Conservation (phyloP, 306 rosid genomes). For the Mimosa pudica region DNA sequence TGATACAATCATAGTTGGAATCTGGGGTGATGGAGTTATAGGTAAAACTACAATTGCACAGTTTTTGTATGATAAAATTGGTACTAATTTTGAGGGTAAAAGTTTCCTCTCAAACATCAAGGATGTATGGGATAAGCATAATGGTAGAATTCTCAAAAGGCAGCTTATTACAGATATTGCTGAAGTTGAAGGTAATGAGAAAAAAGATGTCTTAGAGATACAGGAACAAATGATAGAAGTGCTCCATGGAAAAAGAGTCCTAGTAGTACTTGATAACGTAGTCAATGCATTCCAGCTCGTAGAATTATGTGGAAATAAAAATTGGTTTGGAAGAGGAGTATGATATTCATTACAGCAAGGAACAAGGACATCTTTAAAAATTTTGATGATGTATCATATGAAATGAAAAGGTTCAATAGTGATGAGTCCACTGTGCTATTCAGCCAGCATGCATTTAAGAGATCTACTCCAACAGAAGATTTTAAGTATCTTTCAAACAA, state of each 20-base stretch:
- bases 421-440: not conserved
- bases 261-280: not conserved
- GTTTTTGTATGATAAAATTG: not conserved
- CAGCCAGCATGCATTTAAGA: slow-evolving; percentile 6
- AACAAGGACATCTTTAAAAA: not conserved
- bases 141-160: not conserved
- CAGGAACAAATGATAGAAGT: not conserved
- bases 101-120: not conserved
- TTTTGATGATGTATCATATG: not conserved
- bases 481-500: not conserved
- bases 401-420: not conserved
- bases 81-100: not conserved
- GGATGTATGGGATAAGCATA: not conserved
- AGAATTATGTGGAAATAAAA: not conserved
- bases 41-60: slow-evolving; percentile 1
- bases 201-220: not conserved
- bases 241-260: slow-evolving; percentile 7
- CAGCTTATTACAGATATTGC: not conserved
- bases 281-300: not conserved
- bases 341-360: not conserved
- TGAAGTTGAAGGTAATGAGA: not conserved
- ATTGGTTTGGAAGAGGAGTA: not conserved
- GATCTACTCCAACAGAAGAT: not conserved
- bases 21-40: not conserved
- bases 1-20: not conserved